Evolutionary conservation across 345 rosid species (phyloP).

Genomic region (Pseudoturritis turrita): DNA sequence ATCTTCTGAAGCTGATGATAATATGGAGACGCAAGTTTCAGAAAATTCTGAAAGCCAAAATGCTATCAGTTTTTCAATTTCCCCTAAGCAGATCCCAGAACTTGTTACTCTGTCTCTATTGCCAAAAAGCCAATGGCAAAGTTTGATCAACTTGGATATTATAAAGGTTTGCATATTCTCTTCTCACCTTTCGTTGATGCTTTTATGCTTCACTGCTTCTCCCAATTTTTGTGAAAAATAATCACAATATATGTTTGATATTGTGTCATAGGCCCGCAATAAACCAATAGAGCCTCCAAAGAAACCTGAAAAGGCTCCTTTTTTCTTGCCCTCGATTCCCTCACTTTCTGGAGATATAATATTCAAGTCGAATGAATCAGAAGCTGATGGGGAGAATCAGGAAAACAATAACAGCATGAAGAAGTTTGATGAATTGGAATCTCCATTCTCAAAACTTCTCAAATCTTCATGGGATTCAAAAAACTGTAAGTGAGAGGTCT

Average conservation of each 20-base stretch:
- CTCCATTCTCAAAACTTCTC: conserved; percentile 59
- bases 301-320: conserved; percentile 86
- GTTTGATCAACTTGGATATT: conserved; percentile 88
- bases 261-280: conserved; percentile 57
- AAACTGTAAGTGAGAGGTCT: conserved; percentile 47
- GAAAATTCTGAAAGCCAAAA: conserved; percentile 30
- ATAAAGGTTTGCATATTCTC: conserved; percentile 57
- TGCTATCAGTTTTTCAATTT: conserved; percentile 31
- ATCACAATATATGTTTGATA: conserved; percentile 3
- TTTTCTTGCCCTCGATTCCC: conserved; percentile 83
- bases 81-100: conserved; percentile 66
- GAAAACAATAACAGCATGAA: conserved; percentile 24
- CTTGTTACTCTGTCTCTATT: conserved; percentile 85
- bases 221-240: not conserved
- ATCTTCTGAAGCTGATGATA: conserved; percentile 48
- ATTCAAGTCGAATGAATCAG: conserved; percentile 55
- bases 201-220: not conserved
- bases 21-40: conserved; percentile 28
- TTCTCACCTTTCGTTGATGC: not conserved
- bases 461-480: conserved; percentile 48
- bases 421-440: conserved; percentile 32
- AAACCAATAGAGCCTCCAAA: conserved; percentile 94
- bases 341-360: conserved; percentile 85
- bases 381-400: conserved; percentile 34
- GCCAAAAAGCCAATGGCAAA: conserved; percentile 97